phyloP scores from a whole-genome alignment of 441 rosid genomes.

The Aquilaria agallochum region DNA sequence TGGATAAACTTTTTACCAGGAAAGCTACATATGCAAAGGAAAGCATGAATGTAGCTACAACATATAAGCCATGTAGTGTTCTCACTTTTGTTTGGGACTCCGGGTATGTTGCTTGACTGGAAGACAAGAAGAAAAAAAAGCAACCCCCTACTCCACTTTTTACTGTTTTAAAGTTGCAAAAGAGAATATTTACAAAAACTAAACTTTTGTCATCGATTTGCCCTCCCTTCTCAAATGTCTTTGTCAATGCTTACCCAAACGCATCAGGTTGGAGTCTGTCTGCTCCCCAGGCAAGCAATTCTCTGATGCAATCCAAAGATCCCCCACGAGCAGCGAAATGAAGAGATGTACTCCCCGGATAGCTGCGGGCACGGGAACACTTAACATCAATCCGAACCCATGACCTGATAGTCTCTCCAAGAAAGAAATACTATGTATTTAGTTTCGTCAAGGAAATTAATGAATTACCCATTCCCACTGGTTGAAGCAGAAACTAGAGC shows the following conservation, averaged over 20 bases:
- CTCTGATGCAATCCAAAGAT: slow-evolving; percentile 14
- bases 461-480: slow-evolving; percentile 18
- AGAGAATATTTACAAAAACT: too few species aligned
- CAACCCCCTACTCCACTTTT: too few species aligned
- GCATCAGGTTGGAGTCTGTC: slow-evolving; percentile 21
- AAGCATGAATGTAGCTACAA: not conserved
- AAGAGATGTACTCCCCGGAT: slow-evolving; percentile 18
- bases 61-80: not conserved
- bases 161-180: too few species aligned
- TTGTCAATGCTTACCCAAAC: slow-evolving; percentile 11
- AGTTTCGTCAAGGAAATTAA: not conserved
- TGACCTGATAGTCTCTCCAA: too few species aligned
- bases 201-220: too few species aligned
- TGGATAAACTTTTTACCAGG: not conserved
- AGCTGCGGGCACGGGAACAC: slow-evolving; percentile 9
- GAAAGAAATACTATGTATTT: not conserved
- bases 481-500: slow-evolving; percentile 21
- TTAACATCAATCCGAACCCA: slow-evolving; percentile 1
- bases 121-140: too few species aligned
- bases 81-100: not conserved
- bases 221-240: not conserved
- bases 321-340: slow-evolving; percentile 20
- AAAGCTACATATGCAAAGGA: not conserved
- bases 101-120: too few species aligned
- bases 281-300: slow-evolving; percentile 21